Conservation (phyloP, 305 asterid species). For the Striga hermonthica region DNA sequence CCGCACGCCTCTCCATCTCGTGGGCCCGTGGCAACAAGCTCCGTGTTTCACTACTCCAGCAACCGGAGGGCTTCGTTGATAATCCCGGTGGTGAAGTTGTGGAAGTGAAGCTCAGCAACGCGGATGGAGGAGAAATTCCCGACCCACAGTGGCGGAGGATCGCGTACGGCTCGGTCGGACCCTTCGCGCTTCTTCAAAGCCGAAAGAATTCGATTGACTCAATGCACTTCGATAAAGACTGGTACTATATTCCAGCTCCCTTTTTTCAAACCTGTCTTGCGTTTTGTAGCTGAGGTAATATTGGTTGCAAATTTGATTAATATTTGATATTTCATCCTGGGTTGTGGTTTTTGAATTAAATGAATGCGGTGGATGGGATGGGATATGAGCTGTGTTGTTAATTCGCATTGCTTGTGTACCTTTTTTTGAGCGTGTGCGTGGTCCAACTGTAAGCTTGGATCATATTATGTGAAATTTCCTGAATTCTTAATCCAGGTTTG, state of each 20-base stretch:
- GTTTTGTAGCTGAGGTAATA: not conserved
- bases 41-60: slow-evolving; percentile 59
- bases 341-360: too few relatives aligned
- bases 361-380: too few relatives aligned
- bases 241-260: slow-evolving; percentile 42
- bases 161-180: slow-evolving; percentile 38
- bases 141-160: slow-evolving; percentile 68
- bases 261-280: not conserved
- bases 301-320: not conserved
- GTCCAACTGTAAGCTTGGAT: too few relatives aligned
- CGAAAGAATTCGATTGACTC: slow-evolving; percentile 47
- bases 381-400: too few relatives aligned
- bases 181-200: slow-evolving; percentile 81
- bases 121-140: slow-evolving; percentile 50
- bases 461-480: too few relatives aligned
- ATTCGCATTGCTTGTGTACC: too few relatives aligned
- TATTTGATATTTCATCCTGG: not conserved
- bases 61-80: slow-evolving; percentile 35
- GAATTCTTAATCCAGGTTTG: too few relatives aligned
- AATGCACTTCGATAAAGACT: slow-evolving; percentile 42
- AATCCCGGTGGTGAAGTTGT: slow-evolving; percentile 61
- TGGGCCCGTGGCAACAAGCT: slow-evolving; percentile 96
- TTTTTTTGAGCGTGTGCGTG: too few relatives aligned
- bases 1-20: slow-evolving; percentile 58
- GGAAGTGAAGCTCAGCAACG: slow-evolving; percentile 55